Percentiles rank a stretch among this genome's conserved stretches.
Conservation (phyloP, 768 basidiomycete species). For the Suillus tomentosus region DNA sequence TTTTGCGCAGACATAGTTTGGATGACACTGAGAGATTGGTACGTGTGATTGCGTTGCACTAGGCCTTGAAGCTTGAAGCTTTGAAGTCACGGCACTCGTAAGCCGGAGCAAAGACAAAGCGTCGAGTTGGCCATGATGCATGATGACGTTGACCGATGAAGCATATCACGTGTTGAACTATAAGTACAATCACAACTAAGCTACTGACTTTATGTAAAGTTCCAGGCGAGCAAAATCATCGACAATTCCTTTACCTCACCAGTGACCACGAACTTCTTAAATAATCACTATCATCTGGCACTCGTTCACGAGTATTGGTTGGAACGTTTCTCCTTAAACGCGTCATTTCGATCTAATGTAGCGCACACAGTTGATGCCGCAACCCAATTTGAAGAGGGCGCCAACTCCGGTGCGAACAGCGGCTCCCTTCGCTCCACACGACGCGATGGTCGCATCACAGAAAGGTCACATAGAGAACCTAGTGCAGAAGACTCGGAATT, state of each 20-base stretch:
- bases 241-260: too few relatives aligned
- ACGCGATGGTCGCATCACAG: constrained; percentile 59
- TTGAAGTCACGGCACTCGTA: too few relatives aligned
- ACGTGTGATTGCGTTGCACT: background rate
- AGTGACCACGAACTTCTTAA: background rate
- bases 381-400: constrained; percentile 7
- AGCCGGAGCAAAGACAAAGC: background rate
- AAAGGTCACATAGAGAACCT: constrained; percentile 74
- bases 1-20: too few relatives aligned
- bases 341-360: background rate
- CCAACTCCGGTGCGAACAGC: constrained; percentile 14
- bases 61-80: background rate
- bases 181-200: too few relatives aligned
- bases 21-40: background rate
- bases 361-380: constrained; percentile 4
- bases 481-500: constrained; percentile 63
- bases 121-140: too few relatives aligned
- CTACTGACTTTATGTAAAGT: background rate
- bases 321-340: background rate
- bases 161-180: too few relatives aligned
- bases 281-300: background rate
- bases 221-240: background rate
- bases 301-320: background rate
- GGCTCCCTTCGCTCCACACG: constrained; percentile 32
- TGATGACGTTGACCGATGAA: too few relatives aligned